Evolutionary conservation across 1,284 basidiomycete species (phyloP).

Genomic region (Marasmius tenuissimus): DNA sequence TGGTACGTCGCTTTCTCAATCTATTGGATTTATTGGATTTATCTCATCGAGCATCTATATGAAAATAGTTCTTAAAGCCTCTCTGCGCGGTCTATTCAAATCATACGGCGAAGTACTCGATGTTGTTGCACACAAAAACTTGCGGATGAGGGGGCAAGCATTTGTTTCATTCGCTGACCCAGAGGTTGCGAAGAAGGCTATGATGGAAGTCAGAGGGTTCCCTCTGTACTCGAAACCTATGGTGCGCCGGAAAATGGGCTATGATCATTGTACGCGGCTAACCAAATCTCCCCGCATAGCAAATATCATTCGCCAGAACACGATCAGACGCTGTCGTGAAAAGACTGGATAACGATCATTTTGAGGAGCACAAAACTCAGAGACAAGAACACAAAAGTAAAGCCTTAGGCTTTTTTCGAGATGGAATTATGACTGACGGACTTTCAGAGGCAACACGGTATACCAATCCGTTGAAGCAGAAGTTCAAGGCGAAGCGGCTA

Average conservation of each 20-base stretch:
- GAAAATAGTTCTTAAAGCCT: slow-evolving; percentile 79
- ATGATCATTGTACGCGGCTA: neutral
- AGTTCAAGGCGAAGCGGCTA: slow-evolving; percentile 77
- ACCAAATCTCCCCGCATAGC: slow-evolving; percentile 44
- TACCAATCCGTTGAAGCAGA: slow-evolving; percentile 84
- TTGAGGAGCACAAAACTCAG: slow-evolving; percentile 75
- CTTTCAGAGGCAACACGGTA: slow-evolving; percentile 69
- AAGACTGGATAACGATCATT: slow-evolving; percentile 61
- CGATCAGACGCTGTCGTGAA: slow-evolving; percentile 89
- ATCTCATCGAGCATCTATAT: slow-evolving; percentile 10
- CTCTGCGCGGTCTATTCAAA: slow-evolving; percentile 88
- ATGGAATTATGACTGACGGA: neutral
- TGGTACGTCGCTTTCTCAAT: slow-evolving; percentile 44
- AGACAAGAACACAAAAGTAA: slow-evolving; percentile 83
- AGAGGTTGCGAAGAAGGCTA: slow-evolving; percentile 83
- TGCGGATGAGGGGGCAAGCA: slow-evolving; percentile 97
- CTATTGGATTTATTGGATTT: neutral
- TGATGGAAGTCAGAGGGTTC: slow-evolving; percentile 92
- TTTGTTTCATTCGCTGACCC: slow-evolving; percentile 90
- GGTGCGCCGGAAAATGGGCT: slow-evolving; percentile 46
- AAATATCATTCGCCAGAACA: slow-evolving; percentile 90
- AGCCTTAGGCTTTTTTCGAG: slow-evolving; percentile 13
- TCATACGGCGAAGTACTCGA: slow-evolving; percentile 91
- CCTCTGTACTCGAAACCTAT: slow-evolving; percentile 97
- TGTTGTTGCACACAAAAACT: slow-evolving; percentile 89